Evolutionary conservation across 495 filamentous ascomycete genomes (phyloP).

Genomic region (Aspergillus heteromorphus): DNA sequence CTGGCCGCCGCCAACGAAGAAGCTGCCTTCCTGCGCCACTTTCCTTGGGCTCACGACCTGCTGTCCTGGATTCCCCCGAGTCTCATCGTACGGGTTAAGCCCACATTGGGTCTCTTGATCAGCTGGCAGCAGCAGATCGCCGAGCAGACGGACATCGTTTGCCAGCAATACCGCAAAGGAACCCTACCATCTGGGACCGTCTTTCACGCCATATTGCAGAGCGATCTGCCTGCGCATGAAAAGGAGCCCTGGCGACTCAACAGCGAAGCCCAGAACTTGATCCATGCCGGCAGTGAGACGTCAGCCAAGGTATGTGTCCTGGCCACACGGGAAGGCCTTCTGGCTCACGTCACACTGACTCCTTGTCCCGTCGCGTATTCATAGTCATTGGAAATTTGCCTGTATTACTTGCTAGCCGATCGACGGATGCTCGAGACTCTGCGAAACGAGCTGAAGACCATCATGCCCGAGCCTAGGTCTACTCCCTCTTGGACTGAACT

Average conservation of each 20-base stretch:
- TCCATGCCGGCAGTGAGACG: neutral
- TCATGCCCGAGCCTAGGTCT: neutral
- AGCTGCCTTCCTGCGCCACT: neutral
- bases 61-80: neutral
- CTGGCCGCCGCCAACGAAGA: neutral
- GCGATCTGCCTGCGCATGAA: neutral
- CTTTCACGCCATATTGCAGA: neutral
- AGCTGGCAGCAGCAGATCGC: neutral
- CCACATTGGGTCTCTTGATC: too few relatives aligned
- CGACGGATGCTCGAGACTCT: neutral
- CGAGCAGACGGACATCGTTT: neutral
- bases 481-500: neutral
- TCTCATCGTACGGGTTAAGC: too few relatives aligned
- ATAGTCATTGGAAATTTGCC: neutral
- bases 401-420: neutral
- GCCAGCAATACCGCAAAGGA: neutral
- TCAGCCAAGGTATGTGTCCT: neutral
- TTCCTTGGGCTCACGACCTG: neutral
- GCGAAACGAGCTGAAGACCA: neutral
- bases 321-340: too few relatives aligned
- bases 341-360: too few relatives aligned
- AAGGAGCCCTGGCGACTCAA: neutral
- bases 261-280: neutral
- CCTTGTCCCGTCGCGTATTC: too few relatives aligned
- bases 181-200: neutral